Evolutionary conservation across 2,329 filamentous ascomycete species (phyloP).

Genomic region (Lachnum nothofagi): DNA sequence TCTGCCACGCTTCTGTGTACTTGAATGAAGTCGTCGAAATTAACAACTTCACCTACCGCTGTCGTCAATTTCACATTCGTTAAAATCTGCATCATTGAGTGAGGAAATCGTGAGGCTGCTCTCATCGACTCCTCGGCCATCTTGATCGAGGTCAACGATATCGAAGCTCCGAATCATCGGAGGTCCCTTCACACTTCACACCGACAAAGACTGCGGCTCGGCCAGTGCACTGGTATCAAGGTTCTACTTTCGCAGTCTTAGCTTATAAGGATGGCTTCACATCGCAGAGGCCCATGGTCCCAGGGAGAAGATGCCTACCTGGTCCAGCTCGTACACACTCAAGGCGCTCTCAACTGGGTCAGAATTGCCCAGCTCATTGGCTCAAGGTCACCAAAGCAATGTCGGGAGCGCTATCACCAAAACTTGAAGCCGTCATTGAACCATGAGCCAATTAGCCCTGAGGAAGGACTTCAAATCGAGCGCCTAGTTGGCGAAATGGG

Average conservation of each 20-base stretch:
- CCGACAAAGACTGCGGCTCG: background rate
- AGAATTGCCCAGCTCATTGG: conserved; percentile 71
- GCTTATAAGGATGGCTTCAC: conserved; percentile 32
- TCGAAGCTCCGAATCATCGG: background rate
- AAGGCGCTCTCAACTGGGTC: conserved; percentile 85
- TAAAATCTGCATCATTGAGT: too few relatives aligned
- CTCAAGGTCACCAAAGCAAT: conserved; percentile 86
- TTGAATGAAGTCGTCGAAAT: background rate
- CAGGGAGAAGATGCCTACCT: conserved; percentile 68
- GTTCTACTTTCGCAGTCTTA: background rate
- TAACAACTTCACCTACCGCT: background rate
- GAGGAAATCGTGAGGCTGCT: too few relatives aligned
- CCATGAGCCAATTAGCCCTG: conserved; percentile 65
- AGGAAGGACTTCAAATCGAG: conserved; percentile 71
- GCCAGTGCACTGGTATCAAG: background rate
- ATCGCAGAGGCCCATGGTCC: conserved; percentile 79
- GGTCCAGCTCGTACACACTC: conserved; percentile 62
- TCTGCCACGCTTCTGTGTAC: background rate
- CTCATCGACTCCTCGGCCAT: too few relatives aligned
- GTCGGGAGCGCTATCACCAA: conserved; percentile 88
- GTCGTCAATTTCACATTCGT: background rate
- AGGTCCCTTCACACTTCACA: background rate
- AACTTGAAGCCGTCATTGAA: conserved; percentile 76
- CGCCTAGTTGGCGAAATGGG: conserved; percentile 71
- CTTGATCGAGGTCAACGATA: too few relatives aligned